phyloP scores from a whole-genome alignment of 192 early-diverging fungal species.

The Entomortierella parvispora region DNA sequence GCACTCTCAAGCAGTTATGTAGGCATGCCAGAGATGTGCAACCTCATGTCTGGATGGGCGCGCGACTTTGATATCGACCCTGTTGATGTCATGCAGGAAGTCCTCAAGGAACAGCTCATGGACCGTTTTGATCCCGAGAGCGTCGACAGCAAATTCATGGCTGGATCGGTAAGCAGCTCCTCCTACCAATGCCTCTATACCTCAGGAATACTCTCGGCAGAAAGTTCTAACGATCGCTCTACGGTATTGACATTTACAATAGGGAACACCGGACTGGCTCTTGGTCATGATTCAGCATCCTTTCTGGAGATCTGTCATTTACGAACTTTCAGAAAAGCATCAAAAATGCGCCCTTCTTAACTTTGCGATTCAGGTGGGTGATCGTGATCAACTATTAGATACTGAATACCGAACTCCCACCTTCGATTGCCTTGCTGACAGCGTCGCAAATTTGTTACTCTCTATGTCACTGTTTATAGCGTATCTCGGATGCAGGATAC shows the following conservation, averaged over 20 bases:
- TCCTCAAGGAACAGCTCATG: constrained; percentile 65
- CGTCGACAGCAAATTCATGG: constrained; percentile 63
- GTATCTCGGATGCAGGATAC: constrained; percentile 71
- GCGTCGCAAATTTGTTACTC: no score
- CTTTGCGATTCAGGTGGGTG: constrained; percentile 66
- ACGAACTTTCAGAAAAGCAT: constrained; percentile 71
- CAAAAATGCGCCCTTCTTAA: constrained; percentile 71
- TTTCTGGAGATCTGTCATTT: constrained; percentile 73
- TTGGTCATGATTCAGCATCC: constrained; percentile 65
- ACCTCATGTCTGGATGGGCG: constrained; percentile 55
- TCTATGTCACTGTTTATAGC: constrained; percentile 32
- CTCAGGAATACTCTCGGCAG: not conserved
- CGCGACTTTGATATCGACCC: constrained; percentile 54
- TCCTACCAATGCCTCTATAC: not conserved
- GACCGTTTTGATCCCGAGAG: constrained; percentile 67
- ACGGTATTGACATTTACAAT: not conserved
- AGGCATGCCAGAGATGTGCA: constrained; percentile 64
- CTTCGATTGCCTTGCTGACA: no score
- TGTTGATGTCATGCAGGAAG: constrained; percentile 56
- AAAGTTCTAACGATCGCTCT: no score
- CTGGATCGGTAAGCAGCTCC: constrained; percentile 33
- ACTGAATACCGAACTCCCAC: no score
- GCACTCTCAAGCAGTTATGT: constrained; percentile 60
- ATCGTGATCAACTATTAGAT: not conserved
- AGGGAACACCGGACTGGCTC: constrained; percentile 67